Percentiles rank a stretch among this genome's conserved stretches.
phyloP scores from a whole-genome alignment of 2,329 filamentous ascomycete genomes.

The Microcera coccophila region DNA sequence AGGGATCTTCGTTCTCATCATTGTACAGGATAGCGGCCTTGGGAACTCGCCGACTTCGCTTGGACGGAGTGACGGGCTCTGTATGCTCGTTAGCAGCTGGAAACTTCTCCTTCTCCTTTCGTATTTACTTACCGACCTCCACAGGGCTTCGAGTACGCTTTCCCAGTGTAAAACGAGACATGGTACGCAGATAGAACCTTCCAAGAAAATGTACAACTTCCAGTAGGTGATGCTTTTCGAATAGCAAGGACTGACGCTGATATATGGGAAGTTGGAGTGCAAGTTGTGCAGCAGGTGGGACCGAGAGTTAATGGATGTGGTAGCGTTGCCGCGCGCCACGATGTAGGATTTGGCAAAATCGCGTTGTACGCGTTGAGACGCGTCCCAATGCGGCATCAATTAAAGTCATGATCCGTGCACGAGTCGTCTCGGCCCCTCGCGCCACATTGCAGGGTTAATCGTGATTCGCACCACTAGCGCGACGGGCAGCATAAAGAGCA shows the following conservation, averaged over 20 bases:
- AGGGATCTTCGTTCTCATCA: constrained; percentile 62
- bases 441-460: no score
- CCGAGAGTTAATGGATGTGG: constrained; percentile 17
- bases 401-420: constrained; percentile 28
- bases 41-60: constrained; percentile 43
- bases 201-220: constrained; percentile 11
- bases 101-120: constrained; percentile 2
- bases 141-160: constrained; percentile 33
- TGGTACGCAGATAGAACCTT: constrained; percentile 17
- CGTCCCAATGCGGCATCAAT: constrained; percentile 29
- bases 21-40: constrained; percentile 46
- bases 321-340: constrained; percentile 22
- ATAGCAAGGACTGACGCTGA: constrained; percentile 8
- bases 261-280: constrained; percentile 15
- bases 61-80: constrained; percentile 36
- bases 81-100: constrained; percentile 14
- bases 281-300: constrained; percentile 4
- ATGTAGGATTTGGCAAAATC: constrained; percentile 9
- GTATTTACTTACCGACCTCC: constrained; percentile 28
- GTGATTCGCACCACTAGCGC: no score
- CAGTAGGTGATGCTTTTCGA: constrained; percentile 19
- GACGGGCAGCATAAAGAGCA: no score
- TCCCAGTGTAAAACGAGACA: constrained; percentile 32
- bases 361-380: constrained; percentile 31
- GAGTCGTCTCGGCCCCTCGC: not conserved